Evolutionary conservation across 176 grass and related monocot genomes (phyloP), one percentile per base, ranked within the genome.

Genomic region (Ensete ventricosum): DNA sequence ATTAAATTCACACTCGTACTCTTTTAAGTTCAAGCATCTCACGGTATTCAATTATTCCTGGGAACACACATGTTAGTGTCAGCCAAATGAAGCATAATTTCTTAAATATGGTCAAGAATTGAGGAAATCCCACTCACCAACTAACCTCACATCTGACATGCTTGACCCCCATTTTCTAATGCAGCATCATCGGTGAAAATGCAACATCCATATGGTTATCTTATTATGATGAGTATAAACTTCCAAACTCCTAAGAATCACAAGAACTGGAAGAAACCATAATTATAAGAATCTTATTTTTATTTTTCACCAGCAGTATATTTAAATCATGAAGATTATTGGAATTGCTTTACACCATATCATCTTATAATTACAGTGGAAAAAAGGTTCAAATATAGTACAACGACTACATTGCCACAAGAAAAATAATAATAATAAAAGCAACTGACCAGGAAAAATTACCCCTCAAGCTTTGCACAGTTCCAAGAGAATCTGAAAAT

Each of bases 401-500:
- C 7, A 7, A 8, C 20, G 34, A 67, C 19, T 52, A 50, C 22
- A 58, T 49, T 53, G 13, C 1, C 69, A 72, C 71, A 43, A 71
- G 64, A 50, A n/a, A 16, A 0, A 11, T 52, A 27, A 26, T 23
- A 23, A 23, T 23, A 52, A 60, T 11, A 71, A 22, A 54, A 25
- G 71, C 4, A 23, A 73, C 54, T 22, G 22, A 1, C 19, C 14
- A 10, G 24, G 14, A 13, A 62, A 62, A 59, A 50, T 83, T 73
- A 96, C 92, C 87, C 74, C 14, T 34, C 81, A 92, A 74, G 12
- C 55, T 53, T 62, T 13, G 17, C 74, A 84, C 75, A 49, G 83
- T 80, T 74, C 52, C 59, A 25, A 96, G 82, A 54, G 76, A 89
- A 54, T 52, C 69, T 77, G 76, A 80, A 57, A 90, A 81, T 85